phyloP scores from a whole-genome alignment of 192 early-diverging fungal genomes.

The Linnemannia schmuckeri region DNA sequence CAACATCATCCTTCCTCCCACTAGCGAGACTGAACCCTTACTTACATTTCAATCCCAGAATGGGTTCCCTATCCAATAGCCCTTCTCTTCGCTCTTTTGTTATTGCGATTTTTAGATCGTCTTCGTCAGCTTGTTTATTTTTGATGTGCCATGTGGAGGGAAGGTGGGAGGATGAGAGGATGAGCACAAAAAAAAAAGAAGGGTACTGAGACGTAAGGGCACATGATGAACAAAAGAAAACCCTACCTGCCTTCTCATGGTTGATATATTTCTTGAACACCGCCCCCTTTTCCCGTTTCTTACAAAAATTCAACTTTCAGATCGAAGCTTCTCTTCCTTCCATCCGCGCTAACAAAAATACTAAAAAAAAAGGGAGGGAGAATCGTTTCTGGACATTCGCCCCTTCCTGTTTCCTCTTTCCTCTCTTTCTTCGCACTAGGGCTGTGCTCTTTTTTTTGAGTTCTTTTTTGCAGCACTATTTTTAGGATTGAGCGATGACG shows the following conservation, averaged over 20 bases:
- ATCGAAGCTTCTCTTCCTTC: neutral
- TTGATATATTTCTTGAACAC: neutral
- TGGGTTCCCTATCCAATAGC: neutral
- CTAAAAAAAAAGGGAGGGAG: neutral
- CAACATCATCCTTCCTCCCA: neutral
- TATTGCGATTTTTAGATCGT: no score
- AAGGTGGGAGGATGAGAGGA: neutral
- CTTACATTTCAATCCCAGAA: neutral
- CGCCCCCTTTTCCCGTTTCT: neutral
- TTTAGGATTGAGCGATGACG: neutral
- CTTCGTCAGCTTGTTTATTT: neutral
- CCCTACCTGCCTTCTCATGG: no score
- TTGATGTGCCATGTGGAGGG: conserved; percentile 10
- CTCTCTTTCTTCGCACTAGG: neutral
- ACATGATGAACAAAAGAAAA: no score
- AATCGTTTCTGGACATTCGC: conserved; percentile 4
- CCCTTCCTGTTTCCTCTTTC: neutral
- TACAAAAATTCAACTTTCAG: neutral
- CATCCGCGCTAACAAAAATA: neutral
- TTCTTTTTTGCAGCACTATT: neutral
- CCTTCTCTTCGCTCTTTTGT: neutral
- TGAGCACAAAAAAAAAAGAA: neutral
- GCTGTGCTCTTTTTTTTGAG: neutral
- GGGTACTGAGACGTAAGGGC: no score
- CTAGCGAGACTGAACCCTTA: neutral